Evolutionary conservation across 169 alveolate genomes (phyloP), one percentile per base, ranked within the genome.

Genomic region (Neospora caninum): DNA sequence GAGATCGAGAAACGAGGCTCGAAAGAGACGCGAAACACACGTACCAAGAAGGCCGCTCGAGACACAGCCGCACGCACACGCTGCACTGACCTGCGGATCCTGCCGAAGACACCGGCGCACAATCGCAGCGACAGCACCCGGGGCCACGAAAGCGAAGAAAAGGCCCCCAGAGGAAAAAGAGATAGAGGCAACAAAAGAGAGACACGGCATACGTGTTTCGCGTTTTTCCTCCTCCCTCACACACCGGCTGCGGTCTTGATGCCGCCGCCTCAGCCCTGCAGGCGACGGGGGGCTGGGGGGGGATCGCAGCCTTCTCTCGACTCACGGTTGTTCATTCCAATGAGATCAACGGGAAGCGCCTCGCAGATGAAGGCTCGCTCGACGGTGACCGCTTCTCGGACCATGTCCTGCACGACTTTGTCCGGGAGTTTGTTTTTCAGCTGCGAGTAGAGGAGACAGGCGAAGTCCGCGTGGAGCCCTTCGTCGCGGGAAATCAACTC

Each of bases 401-500:
- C 98, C 78, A 99, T 99, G 94, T 97, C 98, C 91, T 98, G 98
- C 45, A 99, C 98, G 95, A 98, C 97, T 42, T 97, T 97, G 64
- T 97, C 97, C 6, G 99, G 98, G 29, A 99, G 96, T 39, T 92
- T 78, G 96, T 98, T 97, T 94, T 97, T 97, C 41, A 99, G 96
- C 94, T 97, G 96, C 80, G 98, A 97, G 97, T 99, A 99, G 58
- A 99, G 95, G 87, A 98, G 96, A 96, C 99, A 99, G 39, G 99
- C 99, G 95, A 99, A 99, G 95, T 99, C 99, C 34, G 99, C 99
- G 96, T 99, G 99, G 70, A 99, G 96, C 2, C 99, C 99, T 97
- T 99, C 99, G 95, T 99, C 99, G 93, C 99, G 98, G 45, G 99
- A 96, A 86, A 99, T 99, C 78, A 99, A 97, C 96, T 99, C 99